Percentiles rank a stretch among this genome's conserved stretches.
phyloP scores from a whole-genome alignment of 768 basidiomycete species.

The Rhodosporidiobolus sp. region DNA sequence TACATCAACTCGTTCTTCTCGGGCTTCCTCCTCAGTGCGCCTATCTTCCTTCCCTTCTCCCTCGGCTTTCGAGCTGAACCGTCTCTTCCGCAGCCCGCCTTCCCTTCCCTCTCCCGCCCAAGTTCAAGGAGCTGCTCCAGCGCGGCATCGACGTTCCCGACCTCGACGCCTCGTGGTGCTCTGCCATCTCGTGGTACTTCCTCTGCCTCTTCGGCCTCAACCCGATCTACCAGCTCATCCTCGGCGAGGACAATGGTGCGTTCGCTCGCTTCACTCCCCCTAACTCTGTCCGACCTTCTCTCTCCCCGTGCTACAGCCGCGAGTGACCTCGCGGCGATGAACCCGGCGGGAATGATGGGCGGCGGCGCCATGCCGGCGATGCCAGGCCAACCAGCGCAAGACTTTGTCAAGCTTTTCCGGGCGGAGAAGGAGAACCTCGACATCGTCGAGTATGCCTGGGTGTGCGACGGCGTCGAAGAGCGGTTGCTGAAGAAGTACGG shows the following conservation, averaged over 20 bases:
- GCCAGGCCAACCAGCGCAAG: conserved; percentile 62
- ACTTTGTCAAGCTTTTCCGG: conserved; percentile 84
- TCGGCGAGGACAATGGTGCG: conserved; percentile 85
- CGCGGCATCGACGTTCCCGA: conserved; percentile 90
- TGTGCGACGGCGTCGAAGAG: conserved; percentile 51
- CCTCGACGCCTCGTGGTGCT: conserved; percentile 99
- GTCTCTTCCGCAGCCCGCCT: conserved; percentile 68
- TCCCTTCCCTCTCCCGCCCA: conserved; percentile 91
- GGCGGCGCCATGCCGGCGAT: conserved; percentile 39
- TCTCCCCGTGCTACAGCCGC: conserved; percentile 54
- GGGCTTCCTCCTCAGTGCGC: conserved; percentile 91
- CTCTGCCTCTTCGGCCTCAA: conserved; percentile 98
- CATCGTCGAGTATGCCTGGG: conserved; percentile 57
- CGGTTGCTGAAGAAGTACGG: conserved; percentile 47
- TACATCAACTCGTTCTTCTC: conserved; percentile 99
- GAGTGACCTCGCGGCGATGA: conserved; percentile 61
- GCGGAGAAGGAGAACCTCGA: conserved; percentile 89
- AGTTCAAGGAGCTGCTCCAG: conserved; percentile 97
- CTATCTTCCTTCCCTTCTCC: not conserved
- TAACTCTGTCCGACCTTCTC: not conserved
- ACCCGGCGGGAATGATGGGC: conserved; percentile 39
- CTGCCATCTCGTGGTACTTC: conserved; percentile 98
- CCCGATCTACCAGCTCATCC: conserved; percentile 86
- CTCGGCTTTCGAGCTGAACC: conserved; percentile 11
- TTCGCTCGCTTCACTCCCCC: not conserved